phyloP scores from a whole-genome alignment of 2,329 filamentous ascomycete species.

The Xylaria sp. region DNA sequence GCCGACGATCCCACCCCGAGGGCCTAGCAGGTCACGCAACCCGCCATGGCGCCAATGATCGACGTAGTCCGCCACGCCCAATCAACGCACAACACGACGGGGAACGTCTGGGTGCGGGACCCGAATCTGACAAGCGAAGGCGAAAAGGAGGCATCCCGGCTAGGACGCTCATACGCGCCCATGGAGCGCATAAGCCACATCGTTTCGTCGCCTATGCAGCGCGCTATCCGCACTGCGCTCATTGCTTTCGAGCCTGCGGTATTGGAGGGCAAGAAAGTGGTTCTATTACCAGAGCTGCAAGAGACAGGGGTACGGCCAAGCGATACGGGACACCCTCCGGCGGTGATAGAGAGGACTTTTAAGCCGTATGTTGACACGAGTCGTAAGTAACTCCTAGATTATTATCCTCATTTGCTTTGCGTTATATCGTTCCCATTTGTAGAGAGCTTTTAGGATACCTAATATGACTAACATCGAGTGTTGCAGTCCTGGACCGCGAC shows the following conservation, averaged over 20 bases:
- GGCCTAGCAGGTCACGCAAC: not conserved
- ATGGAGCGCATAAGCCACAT: constrained; percentile 72
- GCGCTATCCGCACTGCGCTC: constrained; percentile 81
- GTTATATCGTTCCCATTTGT: not conserved
- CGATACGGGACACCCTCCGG: constrained; percentile 73
- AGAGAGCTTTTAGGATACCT: not conserved
- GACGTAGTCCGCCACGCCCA: constrained; percentile 78
- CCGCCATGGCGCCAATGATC: constrained; percentile 54
- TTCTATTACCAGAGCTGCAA: constrained; percentile 80
- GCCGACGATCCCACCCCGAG: not conserved
- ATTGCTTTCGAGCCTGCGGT: constrained; percentile 70
- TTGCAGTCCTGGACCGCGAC: constrained; percentile 62
- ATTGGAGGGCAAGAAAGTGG: constrained; percentile 58
- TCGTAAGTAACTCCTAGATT: constrained; percentile 10
- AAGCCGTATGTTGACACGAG: constrained; percentile 65
- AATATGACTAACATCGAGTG: not conserved
- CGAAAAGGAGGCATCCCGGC: constrained; percentile 73
- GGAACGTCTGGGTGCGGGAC: constrained; percentile 75
- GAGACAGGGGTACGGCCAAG: constrained; percentile 79
- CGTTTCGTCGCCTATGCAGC: constrained; percentile 79
- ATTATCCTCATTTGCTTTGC: not conserved
- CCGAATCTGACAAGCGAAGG: constrained; percentile 79
- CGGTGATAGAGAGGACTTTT: constrained; percentile 60
- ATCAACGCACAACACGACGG: constrained; percentile 78
- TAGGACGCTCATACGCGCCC: constrained; percentile 70